These are phyloP conservation scores for Calocera viscosa DNA, from an alignment of 768 basidiomycete genomes.

Conservation along the genomic window DNA sequence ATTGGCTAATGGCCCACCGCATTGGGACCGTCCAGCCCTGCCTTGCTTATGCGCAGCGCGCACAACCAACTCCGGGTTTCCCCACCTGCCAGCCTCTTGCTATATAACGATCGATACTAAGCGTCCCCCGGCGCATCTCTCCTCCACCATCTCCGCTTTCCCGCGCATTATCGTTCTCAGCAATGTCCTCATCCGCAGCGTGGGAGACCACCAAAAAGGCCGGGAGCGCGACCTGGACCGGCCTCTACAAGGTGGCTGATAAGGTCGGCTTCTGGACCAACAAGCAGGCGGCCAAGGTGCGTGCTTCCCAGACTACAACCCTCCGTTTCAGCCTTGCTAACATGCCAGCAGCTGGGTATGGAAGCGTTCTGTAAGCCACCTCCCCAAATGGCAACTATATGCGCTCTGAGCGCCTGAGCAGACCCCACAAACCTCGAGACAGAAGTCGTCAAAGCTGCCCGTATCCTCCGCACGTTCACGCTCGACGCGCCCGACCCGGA, in stretches of 20 bases:
- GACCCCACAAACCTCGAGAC: not conserved
- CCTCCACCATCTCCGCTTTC: not conserved
- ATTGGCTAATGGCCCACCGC: not conserved
- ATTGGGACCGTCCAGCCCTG: too few species aligned
- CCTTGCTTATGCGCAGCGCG: not conserved
- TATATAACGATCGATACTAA: not conserved
- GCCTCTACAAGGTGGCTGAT: not conserved
- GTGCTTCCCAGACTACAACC: not conserved
- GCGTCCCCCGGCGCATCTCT: not conserved
- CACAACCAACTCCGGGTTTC: not conserved
- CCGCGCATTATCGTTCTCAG: not conserved
- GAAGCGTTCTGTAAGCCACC: not conserved
- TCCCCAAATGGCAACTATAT: not conserved
- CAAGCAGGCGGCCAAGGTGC: not conserved
- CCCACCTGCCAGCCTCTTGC: not conserved
- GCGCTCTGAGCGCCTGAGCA: not conserved
- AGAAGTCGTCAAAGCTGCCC: slow-evolving; percentile 6
- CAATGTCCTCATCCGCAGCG: not conserved
- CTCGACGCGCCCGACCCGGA: not conserved
- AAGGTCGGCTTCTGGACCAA: not conserved
- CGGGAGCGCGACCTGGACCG: not conserved
- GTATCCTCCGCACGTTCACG: slow-evolving; percentile 9
- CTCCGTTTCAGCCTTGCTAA: not conserved
- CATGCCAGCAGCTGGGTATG: not conserved
- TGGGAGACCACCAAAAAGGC: not conserved